A percentile compares a stretch with the other conserved stretches of the same genome.
phyloP scores from a whole-genome alignment of 2,329 filamentous ascomycete genomes.

The Fusarium burgessii region DNA sequence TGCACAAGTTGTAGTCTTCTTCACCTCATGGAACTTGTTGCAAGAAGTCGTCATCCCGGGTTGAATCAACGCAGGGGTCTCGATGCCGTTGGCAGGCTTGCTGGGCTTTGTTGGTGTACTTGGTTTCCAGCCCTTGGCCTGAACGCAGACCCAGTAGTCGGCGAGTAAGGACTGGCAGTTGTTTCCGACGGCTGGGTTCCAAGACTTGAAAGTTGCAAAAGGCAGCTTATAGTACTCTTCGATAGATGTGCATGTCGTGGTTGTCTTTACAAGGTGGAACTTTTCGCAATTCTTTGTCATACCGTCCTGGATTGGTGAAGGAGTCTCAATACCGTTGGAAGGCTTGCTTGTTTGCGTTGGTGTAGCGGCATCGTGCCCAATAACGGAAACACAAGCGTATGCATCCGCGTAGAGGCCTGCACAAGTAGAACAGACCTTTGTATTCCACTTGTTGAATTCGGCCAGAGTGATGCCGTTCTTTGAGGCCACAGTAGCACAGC shows the following conservation, averaged over 20 bases:
- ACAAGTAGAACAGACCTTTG: not conserved
- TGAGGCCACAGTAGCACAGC: not conserved
- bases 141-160: not conserved
- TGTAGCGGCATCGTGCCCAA: not conserved
- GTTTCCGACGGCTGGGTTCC: not conserved
- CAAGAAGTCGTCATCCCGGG: not conserved
- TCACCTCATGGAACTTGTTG: not conserved
- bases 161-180: not conserved
- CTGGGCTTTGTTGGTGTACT: not conserved
- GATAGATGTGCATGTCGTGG: not conserved
- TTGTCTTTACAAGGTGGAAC: not conserved
- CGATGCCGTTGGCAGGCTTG: not conserved
- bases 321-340: not conserved
- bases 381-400: not conserved
- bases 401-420: not conserved
- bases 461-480: not conserved
- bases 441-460: not conserved
- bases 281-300: not conserved
- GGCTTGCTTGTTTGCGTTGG: not conserved
- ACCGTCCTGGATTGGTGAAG: not conserved
- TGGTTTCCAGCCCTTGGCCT: not conserved
- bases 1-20: not conserved
- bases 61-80: not conserved
- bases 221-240: too few relatives aligned
- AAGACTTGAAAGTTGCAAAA: too few relatives aligned